Evolutionary conservation across 805 yeast species (phyloP).

Genomic region (Ogataea nitratoaversa): DNA sequence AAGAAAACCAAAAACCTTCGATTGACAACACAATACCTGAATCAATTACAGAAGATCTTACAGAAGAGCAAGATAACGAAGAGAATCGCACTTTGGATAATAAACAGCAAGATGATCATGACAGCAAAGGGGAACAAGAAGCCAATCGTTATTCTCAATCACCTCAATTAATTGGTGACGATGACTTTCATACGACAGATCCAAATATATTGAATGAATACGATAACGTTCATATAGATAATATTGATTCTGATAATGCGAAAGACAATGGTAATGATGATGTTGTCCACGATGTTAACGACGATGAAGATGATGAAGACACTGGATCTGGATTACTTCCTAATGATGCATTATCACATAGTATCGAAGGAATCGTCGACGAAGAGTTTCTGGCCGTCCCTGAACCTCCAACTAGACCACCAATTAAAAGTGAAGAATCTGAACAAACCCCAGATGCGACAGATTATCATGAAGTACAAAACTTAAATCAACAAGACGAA

Average conservation of each 20-base stretch:
- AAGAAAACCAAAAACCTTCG: constrained; percentile 6
- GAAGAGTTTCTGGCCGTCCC: background rate
- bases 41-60: constrained; percentile 4
- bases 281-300: constrained; percentile 2
- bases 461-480: background rate
- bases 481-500: background rate
- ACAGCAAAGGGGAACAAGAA: too few species aligned
- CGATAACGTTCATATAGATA: background rate
- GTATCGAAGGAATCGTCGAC: background rate
- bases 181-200: too few species aligned
- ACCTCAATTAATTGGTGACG: constrained; percentile 3
- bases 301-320: constrained; percentile 2
- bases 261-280: background rate
- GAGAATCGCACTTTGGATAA: background rate
- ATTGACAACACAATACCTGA: background rate
- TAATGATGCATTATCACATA: background rate
- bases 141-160: background rate
- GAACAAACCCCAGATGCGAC: background rate
- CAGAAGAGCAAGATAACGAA: background rate
- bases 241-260: background rate
- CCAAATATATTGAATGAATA: too few species aligned
- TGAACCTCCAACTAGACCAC: background rate
- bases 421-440: background rate
- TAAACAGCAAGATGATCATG: background rate
- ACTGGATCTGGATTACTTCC: constrained; percentile 6